Conservation (phyloP, 2,329 filamentous ascomycete genomes). For the Penicillium digitatum region DNA sequence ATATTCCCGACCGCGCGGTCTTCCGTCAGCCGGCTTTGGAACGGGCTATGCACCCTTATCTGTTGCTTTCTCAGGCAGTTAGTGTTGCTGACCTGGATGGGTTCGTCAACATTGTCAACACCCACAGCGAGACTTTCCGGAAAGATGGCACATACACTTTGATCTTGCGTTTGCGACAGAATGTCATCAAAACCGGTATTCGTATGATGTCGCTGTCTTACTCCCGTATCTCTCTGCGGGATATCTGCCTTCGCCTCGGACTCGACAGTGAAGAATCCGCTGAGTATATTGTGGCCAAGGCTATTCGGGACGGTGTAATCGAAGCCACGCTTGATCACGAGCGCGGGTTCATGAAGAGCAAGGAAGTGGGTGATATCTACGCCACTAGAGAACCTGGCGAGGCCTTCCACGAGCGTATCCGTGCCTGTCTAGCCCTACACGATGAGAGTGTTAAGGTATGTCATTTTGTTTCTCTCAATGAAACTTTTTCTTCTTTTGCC, state of each 20-base stretch:
- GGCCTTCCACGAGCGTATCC: conserved; percentile 95
- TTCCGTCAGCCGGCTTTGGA: conserved; percentile 90
- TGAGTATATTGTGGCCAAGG: conserved; percentile 98
- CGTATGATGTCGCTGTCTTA: conserved; percentile 99
- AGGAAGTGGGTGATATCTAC: conserved; percentile 93
- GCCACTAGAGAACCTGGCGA: conserved; percentile 92
- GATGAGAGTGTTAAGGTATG: conserved; percentile 96
- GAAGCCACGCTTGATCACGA: conserved; percentile 93
- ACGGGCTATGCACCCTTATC: conserved; percentile 83
- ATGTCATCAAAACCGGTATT: conserved; percentile 98
- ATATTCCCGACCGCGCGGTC: conserved; percentile 90
- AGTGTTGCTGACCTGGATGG: conserved; percentile 94
- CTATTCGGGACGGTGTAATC: conserved; percentile 94
- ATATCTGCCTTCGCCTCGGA: conserved; percentile 93
- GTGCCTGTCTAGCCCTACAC: conserved; percentile 83
- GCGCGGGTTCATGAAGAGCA: conserved; percentile 97
- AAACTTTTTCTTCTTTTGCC: neutral
- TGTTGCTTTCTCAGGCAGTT: conserved; percentile 89
- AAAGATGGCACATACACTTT: conserved; percentile 93
- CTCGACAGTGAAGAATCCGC: conserved; percentile 94
- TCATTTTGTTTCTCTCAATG: conserved; percentile 1
- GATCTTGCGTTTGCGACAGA: conserved; percentile 90
- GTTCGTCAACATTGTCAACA: conserved; percentile 81
- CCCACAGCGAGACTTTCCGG: conserved; percentile 79
- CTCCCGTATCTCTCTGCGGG: conserved; percentile 90